phyloP scores from a whole-genome alignment of 2,329 filamentous ascomycete genomes.

The Penicillium sp. region DNA sequence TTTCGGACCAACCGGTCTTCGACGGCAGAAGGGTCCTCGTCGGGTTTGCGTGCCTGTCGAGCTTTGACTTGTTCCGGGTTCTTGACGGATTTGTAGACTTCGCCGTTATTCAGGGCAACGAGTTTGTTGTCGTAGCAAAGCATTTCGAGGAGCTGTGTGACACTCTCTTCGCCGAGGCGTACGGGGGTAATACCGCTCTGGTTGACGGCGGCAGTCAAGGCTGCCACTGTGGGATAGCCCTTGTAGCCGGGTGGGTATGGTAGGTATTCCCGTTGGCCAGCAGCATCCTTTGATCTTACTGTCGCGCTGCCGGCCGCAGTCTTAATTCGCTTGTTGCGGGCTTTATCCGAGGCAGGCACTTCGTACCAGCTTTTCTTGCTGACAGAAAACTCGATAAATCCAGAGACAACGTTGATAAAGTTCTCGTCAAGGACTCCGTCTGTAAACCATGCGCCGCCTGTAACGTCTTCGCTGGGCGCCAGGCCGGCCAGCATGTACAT shows the following conservation, averaged over 20 bases:
- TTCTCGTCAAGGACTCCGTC: constrained; percentile 87
- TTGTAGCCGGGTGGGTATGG: constrained; percentile 69
- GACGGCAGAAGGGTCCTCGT: constrained; percentile 34
- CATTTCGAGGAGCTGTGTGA: constrained; percentile 85
- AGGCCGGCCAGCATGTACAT: constrained; percentile 94
- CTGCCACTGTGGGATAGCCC: constrained; percentile 78
- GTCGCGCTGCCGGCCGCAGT: constrained; percentile 39
- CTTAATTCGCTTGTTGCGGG: constrained; percentile 49
- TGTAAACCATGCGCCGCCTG: constrained; percentile 92
- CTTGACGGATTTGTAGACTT: constrained; percentile 55
- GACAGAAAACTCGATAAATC: constrained; percentile 75
- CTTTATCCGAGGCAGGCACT: constrained; percentile 43
- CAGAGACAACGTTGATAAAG: constrained; percentile 79
- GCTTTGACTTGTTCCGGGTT: constrained; percentile 44
- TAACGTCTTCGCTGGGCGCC: constrained; percentile 84
- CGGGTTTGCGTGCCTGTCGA: constrained; percentile 39
- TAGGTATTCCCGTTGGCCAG: constrained; percentile 43
- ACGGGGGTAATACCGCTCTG: constrained; percentile 72
- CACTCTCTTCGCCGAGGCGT: constrained; percentile 71
- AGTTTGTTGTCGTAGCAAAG: constrained; percentile 86
- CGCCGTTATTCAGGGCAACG: constrained; percentile 61
- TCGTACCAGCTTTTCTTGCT: constrained; percentile 73
- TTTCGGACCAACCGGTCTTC: constrained; percentile 61
- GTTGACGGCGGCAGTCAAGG: constrained; percentile 77
- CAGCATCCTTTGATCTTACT: constrained; percentile 32